phyloP scores from a whole-genome alignment of 2,329 filamentous ascomycete species.

The Venturia nashicola region DNA sequence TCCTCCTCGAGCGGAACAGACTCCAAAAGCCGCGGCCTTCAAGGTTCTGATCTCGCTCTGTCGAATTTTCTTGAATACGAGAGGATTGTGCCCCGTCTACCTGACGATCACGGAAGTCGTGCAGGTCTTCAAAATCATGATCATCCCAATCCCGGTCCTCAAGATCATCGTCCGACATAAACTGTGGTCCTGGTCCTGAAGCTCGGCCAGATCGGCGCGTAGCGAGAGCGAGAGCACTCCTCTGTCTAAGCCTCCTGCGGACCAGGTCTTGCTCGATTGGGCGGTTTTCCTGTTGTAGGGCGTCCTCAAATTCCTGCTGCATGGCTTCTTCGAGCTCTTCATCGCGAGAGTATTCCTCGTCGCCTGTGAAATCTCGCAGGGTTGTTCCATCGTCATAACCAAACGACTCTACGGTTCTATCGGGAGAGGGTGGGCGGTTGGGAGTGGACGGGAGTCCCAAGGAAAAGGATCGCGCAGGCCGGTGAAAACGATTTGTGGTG shows the following conservation, averaged over 20 bases:
- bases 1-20: neutral
- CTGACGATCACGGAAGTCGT: neutral
- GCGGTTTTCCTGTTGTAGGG: neutral
- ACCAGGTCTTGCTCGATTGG: neutral
- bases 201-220: neutral
- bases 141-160: neutral
- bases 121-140: too few relatives aligned
- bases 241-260: neutral
- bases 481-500: neutral
- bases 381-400: neutral
- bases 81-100: neutral
- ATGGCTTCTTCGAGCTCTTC: neutral
- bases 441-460: neutral
- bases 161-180: neutral
- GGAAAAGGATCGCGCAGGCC: neutral
- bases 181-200: neutral
- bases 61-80: neutral
- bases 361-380: neutral
- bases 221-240: neutral
- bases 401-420: neutral
- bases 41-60: neutral
- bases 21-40: neutral
- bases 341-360: neutral
- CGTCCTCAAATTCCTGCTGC: neutral
- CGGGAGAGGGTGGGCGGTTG: neutral